Base-by-base conservation (phyloP, 352 stramenopile genomes). In the Ophiocytium majus region DNA sequence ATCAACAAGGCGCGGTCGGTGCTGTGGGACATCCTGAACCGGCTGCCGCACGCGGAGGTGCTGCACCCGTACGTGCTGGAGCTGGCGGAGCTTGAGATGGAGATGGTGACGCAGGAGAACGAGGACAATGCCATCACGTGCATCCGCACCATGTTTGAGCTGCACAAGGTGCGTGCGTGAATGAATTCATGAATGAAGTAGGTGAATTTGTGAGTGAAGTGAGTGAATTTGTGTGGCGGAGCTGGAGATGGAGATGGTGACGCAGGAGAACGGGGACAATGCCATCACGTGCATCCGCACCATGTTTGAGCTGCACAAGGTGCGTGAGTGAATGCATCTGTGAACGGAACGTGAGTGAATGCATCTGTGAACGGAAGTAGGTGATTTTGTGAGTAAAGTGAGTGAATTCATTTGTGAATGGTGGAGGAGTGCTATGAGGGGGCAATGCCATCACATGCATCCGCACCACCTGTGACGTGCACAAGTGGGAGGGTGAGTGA, bases 111-210 rank as follows among this genome's bases (percentile, higher is more conserved):
- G 63, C 91, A 93, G 49, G 97, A 99, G 89, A 98, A 98, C 87
- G 96, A 99, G 90, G 95, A 98, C 63, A 99, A 99, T 90, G 94
- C 94, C 33, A 91, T 98, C 23, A 91, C 98, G 80, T 95, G 94
- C 81, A 90, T 98, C 64, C 93, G 96, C 83, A 98, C 97, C 83
- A 94, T 99, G 43, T 98, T 98, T 88, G 95, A 98, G 82, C 89
- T 99, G 82, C 96, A 98, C 90, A 98, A 98, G 36, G 43, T 57
- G 43, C 5, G 43, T 57, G 43, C 43, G 5, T 57, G 43, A 14
- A n/a, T n/a, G n/a, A n/a, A n/a, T n/a, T n/a, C n/a, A n/a, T n/a
- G n/a, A n/a, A n/a, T n/a, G n/a, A n/a, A n/a, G n/a, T n/a, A n/a
- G n/a, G n/a, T n/a, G n/a, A n/a, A n/a, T n/a, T n/a, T n/a, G n/a